These are phyloP conservation scores for Dissoconium aciculare DNA, from an alignment of 2,329 filamentous ascomycete species.

Conservation along the genomic window DNA sequence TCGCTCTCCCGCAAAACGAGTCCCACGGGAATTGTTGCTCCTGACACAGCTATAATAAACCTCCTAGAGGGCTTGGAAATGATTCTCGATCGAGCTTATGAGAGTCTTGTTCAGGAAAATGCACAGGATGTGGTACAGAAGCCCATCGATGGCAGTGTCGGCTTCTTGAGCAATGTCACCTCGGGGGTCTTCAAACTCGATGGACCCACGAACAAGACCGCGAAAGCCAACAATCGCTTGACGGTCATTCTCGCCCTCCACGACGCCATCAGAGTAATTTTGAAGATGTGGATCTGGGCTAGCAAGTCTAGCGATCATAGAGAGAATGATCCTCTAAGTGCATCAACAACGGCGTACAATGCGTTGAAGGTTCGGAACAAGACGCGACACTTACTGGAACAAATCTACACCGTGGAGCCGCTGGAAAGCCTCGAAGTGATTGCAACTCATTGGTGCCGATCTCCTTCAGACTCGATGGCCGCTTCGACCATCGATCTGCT, in stretches of 20 bases:
- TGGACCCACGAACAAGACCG: conserved; percentile 50
- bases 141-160: conserved; percentile 58
- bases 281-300: conserved; percentile 89
- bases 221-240: conserved; percentile 81
- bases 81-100: conserved; percentile 73
- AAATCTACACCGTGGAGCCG: conserved; percentile 81
- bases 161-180: conserved; percentile 89
- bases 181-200: conserved; percentile 80
- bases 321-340: conserved; percentile 48
- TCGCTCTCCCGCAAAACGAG: conserved; percentile 37
- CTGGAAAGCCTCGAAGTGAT: conserved; percentile 88
- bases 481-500: conserved; percentile 67
- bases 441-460: conserved; percentile 63
- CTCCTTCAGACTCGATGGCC: conserved; percentile 22
- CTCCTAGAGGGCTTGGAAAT: conserved; percentile 88
- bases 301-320: conserved; percentile 45
- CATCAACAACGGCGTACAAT: conserved; percentile 74
- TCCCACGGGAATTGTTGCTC: conserved; percentile 6
- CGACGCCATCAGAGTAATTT: conserved; percentile 83
- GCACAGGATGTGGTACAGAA: conserved; percentile 53
- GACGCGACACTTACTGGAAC: conserved; percentile 73
- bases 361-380: conserved; percentile 83
- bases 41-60: conserved; percentile 16
- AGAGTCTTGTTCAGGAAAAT: conserved; percentile 64
- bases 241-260: conserved; percentile 95